These are phyloP conservation scores for Allantophomopsis cytisporea DNA, from an alignment of 2,329 filamentous ascomycete species.

Conservation along the genomic window DNA sequence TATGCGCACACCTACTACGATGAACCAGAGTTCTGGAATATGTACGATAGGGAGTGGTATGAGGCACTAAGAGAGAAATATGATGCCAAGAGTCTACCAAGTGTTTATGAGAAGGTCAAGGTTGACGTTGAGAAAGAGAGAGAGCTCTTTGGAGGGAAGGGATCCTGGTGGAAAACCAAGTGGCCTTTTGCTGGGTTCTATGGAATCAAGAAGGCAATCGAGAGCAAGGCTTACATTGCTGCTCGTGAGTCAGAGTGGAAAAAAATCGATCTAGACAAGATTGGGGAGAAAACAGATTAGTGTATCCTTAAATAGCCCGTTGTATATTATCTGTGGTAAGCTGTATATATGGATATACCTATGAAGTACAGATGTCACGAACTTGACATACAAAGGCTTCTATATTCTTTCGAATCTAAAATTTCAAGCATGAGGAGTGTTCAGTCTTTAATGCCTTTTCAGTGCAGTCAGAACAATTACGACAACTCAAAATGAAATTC, in stretches of 20 bases:
- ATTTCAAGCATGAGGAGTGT: no score
- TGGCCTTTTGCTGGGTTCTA: conserved; percentile 45
- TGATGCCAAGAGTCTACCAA: conserved; percentile 45
- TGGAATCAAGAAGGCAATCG: conserved; percentile 44
- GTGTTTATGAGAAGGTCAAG: conserved; percentile 58
- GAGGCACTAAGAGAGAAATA: conserved; percentile 49
- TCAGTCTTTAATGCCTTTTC: no score
- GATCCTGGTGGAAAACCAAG: conserved; percentile 28
- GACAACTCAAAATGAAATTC: no score
- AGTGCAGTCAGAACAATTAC: no score
- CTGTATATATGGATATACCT: no score
- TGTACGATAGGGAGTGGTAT: conserved; percentile 49
- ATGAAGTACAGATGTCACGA: no score
- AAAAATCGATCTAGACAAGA: conserved; percentile 2
- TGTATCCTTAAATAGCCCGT: no score
- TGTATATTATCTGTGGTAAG: no score
- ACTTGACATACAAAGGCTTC: no score
- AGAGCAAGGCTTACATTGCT: conserved; percentile 25
- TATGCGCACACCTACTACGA: conserved; percentile 79
- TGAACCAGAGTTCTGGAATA: conserved; percentile 54
- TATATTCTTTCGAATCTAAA: no score
- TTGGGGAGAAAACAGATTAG: no score
- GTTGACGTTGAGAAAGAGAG: conserved; percentile 34
- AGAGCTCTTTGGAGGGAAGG: conserved; percentile 25
- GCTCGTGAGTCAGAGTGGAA: conserved; percentile 14